Evolutionary conservation across 352 stramenopile species (phyloP).

Genomic region (Pythium aquatile): DNA sequence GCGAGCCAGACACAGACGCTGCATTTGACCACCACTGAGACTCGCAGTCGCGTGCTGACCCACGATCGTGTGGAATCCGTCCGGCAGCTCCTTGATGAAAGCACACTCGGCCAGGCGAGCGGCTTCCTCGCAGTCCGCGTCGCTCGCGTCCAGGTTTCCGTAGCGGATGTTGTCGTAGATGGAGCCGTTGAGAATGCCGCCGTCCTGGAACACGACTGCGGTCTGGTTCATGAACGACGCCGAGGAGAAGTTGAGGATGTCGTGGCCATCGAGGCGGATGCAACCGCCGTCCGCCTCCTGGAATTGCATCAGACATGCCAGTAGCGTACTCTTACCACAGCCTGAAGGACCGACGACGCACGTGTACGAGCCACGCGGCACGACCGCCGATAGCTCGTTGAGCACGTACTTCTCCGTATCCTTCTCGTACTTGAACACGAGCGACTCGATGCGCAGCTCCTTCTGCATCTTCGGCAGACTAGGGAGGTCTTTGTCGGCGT

Average conservation of each 20-base stretch:
- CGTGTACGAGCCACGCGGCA: conserved; percentile 73
- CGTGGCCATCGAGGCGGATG: conserved; percentile 69
- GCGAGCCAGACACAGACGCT: too few species aligned
- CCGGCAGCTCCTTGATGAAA: conserved; percentile 71
- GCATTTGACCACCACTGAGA: too few species aligned
- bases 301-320: conserved; percentile 85
- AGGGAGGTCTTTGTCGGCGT: conserved; percentile 50
- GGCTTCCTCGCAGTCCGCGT: conserved; percentile 71
- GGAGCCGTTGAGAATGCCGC: conserved; percentile 79
- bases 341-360: conserved; percentile 78
- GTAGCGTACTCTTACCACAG: conserved; percentile 80
- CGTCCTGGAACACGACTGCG: conserved; percentile 80
- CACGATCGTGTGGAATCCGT: conserved; percentile 33
- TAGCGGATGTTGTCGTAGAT: conserved; percentile 86
- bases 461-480: conserved; percentile 69
- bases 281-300: conserved; percentile 73
- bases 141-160: conserved; percentile 40
- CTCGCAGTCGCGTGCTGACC: too few species aligned
- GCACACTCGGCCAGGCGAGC: conserved; percentile 67
- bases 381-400: conserved; percentile 44
- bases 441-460: conserved; percentile 54
- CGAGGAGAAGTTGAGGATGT: conserved; percentile 81
- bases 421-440: conserved; percentile 82
- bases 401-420: conserved; percentile 64
- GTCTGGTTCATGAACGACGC: conserved; percentile 86